These are phyloP conservation scores for Lipomyces mesembrius DNA, from an alignment of 805 yeast species.

Conservation along the genomic window DNA sequence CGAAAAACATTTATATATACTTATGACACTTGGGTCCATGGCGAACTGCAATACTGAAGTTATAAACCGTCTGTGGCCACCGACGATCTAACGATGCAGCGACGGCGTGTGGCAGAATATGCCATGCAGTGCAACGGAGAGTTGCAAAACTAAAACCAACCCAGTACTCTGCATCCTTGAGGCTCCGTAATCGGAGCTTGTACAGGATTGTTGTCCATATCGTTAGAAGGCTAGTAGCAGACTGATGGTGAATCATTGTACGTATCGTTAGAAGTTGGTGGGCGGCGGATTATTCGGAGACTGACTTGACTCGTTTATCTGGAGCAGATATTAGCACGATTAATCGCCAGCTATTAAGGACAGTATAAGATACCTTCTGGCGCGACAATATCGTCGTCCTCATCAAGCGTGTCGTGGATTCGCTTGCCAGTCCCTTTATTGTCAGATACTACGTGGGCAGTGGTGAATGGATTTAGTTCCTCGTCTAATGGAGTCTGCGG, in stretches of 20 bases:
- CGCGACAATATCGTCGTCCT: background rate
- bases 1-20: background rate
- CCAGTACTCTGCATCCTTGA: background rate
- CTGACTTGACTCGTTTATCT: slow-evolving; percentile 1
- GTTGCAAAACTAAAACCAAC: background rate
- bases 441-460: background rate
- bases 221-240: too few relatives aligned
- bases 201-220: background rate
- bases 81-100: background rate
- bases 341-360: background rate
- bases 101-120: background rate
- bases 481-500: background rate
- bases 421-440: background rate
- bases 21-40: background rate
- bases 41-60: background rate
- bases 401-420: background rate
- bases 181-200: background rate
- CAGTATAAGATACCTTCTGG: background rate
- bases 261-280: background rate
- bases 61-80: too few relatives aligned
- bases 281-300: background rate
- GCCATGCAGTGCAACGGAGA: background rate
- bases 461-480: background rate
- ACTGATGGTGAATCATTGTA: background rate
- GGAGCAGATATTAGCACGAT: background rate